Conservation (phyloP, 306 rosid species). For the Pachyrhizus erosus region DNA sequence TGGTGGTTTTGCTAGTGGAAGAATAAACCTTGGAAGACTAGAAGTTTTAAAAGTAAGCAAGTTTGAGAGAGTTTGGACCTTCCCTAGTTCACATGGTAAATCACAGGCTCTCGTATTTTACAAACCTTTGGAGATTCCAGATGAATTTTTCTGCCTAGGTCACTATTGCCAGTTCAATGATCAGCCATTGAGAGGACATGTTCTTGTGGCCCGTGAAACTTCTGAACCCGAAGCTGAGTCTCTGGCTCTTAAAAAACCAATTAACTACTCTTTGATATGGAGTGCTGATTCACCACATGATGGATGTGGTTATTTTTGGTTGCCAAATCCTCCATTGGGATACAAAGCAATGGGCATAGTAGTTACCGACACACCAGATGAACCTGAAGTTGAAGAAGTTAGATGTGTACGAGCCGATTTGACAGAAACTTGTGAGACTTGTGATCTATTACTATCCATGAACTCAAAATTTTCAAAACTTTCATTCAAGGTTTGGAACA, state of each 20-base stretch:
- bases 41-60: not conserved
- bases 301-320: conserved; percentile 28
- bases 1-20: conserved; percentile 4
- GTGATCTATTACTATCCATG: not conserved
- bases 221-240: not conserved
- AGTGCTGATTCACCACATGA: conserved; percentile 19
- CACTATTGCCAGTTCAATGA: conserved; percentile 12
- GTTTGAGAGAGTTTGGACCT: conserved; percentile 23
- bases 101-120: not conserved
- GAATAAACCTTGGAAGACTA: conserved; percentile 15
- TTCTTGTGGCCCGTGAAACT: conserved; percentile 12
- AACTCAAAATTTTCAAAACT: not conserved
- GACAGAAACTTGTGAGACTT: not conserved
- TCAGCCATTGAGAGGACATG: conserved; percentile 12
- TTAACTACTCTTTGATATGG: conserved; percentile 19
- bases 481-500: conserved; percentile 28
- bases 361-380: not conserved
- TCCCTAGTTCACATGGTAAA: not conserved
- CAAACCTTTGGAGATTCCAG: conserved; percentile 27
- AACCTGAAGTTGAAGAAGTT: conserved; percentile 8
- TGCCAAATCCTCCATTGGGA: conserved; percentile 23
- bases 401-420: conserved; percentile 7
- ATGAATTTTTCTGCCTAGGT: conserved; percentile 7
- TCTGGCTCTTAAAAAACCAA: conserved; percentile 24
- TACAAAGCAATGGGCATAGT: conserved; percentile 22